A percentile compares a stretch with the other conserved stretches of the same genome.
Evolutionary conservation across 2,329 filamentous ascomycete genomes (phyloP).

Genomic region (Pseudogymnoascus sp.): DNA sequence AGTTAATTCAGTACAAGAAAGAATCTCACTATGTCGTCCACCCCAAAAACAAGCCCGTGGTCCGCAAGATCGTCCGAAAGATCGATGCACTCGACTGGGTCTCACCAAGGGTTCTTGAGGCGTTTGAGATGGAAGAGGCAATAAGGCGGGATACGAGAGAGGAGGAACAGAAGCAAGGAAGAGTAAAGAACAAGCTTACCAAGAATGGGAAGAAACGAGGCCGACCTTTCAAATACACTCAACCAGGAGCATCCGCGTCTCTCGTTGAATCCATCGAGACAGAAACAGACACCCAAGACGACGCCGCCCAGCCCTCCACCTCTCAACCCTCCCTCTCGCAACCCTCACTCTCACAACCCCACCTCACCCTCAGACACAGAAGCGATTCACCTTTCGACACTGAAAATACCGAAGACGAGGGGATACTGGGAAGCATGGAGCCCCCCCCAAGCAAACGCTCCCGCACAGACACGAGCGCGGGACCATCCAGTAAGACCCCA

Average conservation of each 20-base stretch:
- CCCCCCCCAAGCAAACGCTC: neutral
- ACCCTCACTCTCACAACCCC: neutral
- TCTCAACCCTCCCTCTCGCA: neutral
- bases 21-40: conserved; percentile 21
- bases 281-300: neutral
- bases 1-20: conserved; percentile 40
- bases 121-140: conserved; percentile 40
- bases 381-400: neutral
- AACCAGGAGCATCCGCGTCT: neutral
- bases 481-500: neutral
- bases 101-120: conserved; percentile 45
- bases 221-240: neutral
- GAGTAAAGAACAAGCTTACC: neutral
- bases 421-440: neutral
- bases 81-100: conserved; percentile 47
- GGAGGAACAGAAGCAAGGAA: neutral
- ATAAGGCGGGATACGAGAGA: neutral
- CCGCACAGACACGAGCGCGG: neutral
- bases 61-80: conserved; percentile 45
- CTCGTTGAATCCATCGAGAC: neutral
- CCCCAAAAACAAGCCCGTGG: conserved; percentile 25
- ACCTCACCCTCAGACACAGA: neutral
- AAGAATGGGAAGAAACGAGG: neutral
- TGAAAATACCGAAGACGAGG: neutral
- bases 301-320: neutral